A percentile compares a stretch with the other conserved stretches of the same genome.
phyloP scores from a whole-genome alignment of 1,139 yeast genomes.

The Taphrina wiesneri region DNA sequence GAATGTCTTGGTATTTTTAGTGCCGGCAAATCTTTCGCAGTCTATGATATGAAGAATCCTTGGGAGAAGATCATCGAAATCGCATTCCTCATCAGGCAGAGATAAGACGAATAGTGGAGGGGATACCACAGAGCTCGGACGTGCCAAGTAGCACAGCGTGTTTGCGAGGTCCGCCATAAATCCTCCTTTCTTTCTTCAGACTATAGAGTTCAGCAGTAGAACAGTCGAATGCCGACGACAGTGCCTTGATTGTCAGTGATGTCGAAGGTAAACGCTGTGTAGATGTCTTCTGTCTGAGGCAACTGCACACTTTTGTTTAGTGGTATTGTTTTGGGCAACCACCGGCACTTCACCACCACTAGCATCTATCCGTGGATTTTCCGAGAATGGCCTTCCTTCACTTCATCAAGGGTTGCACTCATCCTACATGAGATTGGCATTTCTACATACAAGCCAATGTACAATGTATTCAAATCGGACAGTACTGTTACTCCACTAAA shows the following conservation, averaged over 20 bases:
- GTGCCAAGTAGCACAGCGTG: background rate
- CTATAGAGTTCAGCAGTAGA: no score
- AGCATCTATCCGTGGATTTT: background rate
- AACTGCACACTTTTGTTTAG: background rate
- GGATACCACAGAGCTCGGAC: background rate
- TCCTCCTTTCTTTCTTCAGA: no score
- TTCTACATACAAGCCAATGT: no score
- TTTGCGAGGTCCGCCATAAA: background rate
- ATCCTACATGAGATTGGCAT: no score
- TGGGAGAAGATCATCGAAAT: constrained; percentile 38
- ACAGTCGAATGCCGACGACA: no score
- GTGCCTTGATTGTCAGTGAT: no score
- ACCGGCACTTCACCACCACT: background rate
- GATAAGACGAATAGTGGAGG: constrained; percentile 2
- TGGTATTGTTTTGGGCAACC: constrained; percentile 1
- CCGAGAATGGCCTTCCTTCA: background rate
- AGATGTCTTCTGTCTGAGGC: no score
- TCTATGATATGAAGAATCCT: constrained; percentile 38
- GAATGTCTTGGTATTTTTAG: background rate
- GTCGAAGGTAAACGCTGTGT: no score
- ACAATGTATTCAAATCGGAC: no score
- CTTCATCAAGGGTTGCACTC: no score
- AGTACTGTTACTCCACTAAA: no score
- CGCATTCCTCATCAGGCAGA: constrained; percentile 8
- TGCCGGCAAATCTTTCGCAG: background rate